phyloP scores from a whole-genome alignment of 1,139 yeast genomes.

The Magnusiomyces suaveolens region DNA sequence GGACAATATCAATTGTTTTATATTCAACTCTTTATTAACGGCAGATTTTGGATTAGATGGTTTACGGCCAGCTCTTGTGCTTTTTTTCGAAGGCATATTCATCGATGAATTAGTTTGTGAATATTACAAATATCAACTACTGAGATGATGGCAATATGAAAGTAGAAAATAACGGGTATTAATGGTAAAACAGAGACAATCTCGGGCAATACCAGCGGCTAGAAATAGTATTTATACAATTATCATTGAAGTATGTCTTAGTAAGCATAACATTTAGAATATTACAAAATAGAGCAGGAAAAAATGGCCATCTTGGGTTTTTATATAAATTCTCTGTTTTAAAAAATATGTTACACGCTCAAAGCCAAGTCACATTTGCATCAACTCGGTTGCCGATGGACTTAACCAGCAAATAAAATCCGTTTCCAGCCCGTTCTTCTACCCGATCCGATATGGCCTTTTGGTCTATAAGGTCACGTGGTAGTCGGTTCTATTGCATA shows the following conservation, averaged over 20 bases:
- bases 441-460: background rate
- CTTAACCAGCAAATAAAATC: background rate
- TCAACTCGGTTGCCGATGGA: background rate
- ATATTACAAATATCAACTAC: background rate
- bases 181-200: too few relatives aligned
- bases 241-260: too few relatives aligned
- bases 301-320: too few relatives aligned
- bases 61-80: background rate
- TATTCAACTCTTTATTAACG: background rate
- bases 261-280: too few relatives aligned
- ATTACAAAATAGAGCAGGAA: too few relatives aligned
- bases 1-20: background rate
- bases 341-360: too few relatives aligned
- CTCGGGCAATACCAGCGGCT: background rate
- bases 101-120: background rate
- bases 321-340: too few relatives aligned
- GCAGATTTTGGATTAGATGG: background rate
- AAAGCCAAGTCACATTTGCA: background rate
- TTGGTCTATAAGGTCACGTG: too few relatives aligned
- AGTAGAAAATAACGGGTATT: background rate
- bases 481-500: background rate
- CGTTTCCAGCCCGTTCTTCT: background rate
- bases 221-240: too few relatives aligned
- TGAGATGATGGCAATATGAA: too few relatives aligned
- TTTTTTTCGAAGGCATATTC: background rate